Conservation (phyloP, 306 rosid species). For the Casuarina glauca region DNA sequence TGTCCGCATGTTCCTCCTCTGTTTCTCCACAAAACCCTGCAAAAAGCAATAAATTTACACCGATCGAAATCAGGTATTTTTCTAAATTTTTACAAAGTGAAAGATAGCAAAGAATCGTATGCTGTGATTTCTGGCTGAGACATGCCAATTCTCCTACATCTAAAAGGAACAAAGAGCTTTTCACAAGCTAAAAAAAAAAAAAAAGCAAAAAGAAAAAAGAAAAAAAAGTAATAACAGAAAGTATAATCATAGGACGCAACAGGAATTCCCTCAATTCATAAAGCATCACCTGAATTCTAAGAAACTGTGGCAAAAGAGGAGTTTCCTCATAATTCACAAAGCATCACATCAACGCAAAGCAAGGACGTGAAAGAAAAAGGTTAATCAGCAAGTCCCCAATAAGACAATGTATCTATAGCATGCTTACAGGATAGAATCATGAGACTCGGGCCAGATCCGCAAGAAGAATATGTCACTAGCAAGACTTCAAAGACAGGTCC, state of each 20-base stretch:
- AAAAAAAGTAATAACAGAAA: background rate
- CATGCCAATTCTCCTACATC: background rate
- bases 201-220: background rate
- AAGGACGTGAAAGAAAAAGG: background rate
- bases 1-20: slow-evolving; percentile 81
- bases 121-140: background rate
- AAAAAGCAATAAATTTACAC: slow-evolving; percentile 25
- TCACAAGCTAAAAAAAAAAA: background rate
- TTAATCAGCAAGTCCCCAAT: background rate
- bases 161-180: background rate
- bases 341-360: background rate
- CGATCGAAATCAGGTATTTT: background rate
- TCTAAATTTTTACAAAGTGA: background rate
- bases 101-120: background rate
- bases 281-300: background rate
- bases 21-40: slow-evolving; percentile 96
- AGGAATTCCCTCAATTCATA: background rate
- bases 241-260: background rate
- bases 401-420: background rate
- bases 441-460: background rate
- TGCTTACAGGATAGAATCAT: background rate
- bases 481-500: background rate
- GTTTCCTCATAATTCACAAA: background rate
- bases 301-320: background rate
- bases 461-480: background rate